Evolutionary conservation across 2,329 filamentous ascomycete species (phyloP).

Genomic region (Tricladium varicosporioides): DNA sequence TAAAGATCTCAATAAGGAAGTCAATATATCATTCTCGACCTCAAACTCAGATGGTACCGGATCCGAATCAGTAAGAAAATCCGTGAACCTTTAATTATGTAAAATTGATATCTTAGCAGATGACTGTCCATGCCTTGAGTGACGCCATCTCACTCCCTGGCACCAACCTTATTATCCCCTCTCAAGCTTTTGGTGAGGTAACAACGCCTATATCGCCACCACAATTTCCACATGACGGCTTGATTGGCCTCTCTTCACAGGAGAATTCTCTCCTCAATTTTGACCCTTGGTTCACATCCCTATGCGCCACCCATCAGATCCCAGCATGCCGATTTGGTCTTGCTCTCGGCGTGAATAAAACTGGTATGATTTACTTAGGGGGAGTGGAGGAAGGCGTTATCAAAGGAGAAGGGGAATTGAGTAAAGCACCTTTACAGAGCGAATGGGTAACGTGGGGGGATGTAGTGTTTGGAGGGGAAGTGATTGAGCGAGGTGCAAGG

Average conservation of each 20-base stretch:
- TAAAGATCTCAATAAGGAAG: background rate
- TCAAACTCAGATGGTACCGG: background rate
- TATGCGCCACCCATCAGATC: background rate
- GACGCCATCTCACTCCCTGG: background rate
- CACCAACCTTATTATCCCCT: background rate
- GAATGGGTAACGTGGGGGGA: constrained; percentile 5
- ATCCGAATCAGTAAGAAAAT: background rate
- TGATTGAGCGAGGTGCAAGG: background rate
- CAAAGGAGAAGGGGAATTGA: background rate
- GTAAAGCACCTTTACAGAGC: background rate
- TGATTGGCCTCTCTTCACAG: background rate
- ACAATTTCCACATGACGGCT: background rate
- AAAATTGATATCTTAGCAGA: background rate
- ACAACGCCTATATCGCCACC: background rate
- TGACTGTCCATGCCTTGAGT: constrained; percentile 1
- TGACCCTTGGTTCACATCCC: constrained; percentile 1
- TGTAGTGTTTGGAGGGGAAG: constrained; percentile 4
- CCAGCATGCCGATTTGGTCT: constrained; percentile 3
- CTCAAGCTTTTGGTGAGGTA: constrained; percentile 1
- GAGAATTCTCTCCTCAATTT: background rate
- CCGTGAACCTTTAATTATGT: background rate
- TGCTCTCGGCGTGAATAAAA: background rate
- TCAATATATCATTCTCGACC: background rate
- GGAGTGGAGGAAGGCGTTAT: background rate
- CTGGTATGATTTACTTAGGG: background rate